Evolutionary conservation across 2,329 filamentous ascomycete genomes (phyloP).

Genomic region (Phialemoniopsis sp.): DNA sequence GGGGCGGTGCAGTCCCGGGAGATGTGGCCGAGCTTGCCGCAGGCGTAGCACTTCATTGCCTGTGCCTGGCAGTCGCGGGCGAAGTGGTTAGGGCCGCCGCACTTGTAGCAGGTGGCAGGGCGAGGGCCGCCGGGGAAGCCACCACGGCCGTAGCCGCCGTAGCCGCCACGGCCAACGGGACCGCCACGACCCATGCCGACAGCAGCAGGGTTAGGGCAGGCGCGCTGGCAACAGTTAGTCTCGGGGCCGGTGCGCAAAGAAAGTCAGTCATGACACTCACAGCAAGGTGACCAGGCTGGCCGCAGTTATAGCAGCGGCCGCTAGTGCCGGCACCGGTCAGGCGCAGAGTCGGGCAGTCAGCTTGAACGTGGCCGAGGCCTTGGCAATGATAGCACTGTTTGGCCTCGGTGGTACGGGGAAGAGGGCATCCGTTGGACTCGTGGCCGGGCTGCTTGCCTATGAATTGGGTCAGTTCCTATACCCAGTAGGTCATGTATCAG

Average conservation of each 20-base stretch:
- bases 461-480: slow-evolving; percentile 12
- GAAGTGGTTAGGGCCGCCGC: slow-evolving; percentile 91
- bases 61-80: slow-evolving; percentile 97
- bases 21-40: slow-evolving; percentile 92
- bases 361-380: slow-evolving; percentile 95
- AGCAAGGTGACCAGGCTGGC: slow-evolving; percentile 86
- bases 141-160: slow-evolving; percentile 64
- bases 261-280: slow-evolving; percentile 50
- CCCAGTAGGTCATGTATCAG: background rate
- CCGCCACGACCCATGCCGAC: slow-evolving; percentile 61
- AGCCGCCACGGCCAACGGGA: slow-evolving; percentile 63
- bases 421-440: slow-evolving; percentile 96
- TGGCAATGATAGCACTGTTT: slow-evolving; percentile 99
- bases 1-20: slow-evolving; percentile 92
- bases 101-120: slow-evolving; percentile 70
- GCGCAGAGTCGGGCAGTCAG: slow-evolving; percentile 95
- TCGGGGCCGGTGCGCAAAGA: too few species aligned
- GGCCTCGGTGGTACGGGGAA: slow-evolving; percentile 93
- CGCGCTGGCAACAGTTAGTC: slow-evolving; percentile 48
- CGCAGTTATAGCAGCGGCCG: slow-evolving; percentile 96
- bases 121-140: slow-evolving; percentile 69
- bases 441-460: slow-evolving; percentile 84
- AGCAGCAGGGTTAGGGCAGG: slow-evolving; percentile 73
- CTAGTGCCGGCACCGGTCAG: slow-evolving; percentile 77
- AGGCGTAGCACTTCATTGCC: slow-evolving; percentile 98